Evolutionary conservation across 495 filamentous ascomycete species (phyloP).

Genomic region (Neurospora africana): DNA sequence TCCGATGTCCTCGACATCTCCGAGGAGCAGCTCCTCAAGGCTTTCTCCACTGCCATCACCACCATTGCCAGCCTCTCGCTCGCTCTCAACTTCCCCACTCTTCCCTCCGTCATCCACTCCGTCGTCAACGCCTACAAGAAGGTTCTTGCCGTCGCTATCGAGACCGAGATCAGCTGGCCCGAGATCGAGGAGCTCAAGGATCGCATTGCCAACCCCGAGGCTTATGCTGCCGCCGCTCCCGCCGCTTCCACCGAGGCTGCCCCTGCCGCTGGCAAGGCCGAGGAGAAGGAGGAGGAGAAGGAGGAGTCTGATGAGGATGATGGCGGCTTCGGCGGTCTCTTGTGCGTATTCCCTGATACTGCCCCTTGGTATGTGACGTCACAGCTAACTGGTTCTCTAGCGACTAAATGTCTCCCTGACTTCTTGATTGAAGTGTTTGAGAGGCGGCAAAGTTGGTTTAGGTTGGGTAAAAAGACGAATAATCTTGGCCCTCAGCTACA

Average conservation of each 20-base stretch:
- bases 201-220: constrained; percentile 95
- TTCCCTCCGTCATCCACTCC: constrained; percentile 93
- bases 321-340: constrained; percentile 61
- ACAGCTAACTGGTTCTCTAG: constrained; percentile 20
- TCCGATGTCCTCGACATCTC: constrained; percentile 80
- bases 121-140: constrained; percentile 97
- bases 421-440: constrained; percentile 20
- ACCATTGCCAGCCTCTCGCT: constrained; percentile 87
- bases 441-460: constrained; percentile 27
- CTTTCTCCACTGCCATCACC: constrained; percentile 69
- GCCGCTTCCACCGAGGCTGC: constrained; percentile 46
- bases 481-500: constrained; percentile 28
- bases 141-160: constrained; percentile 76
- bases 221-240: constrained; percentile 74
- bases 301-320: constrained; percentile 46
- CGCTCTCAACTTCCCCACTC: constrained; percentile 84
- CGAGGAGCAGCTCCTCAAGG: constrained; percentile 79
- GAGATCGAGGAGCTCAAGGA: constrained; percentile 97
- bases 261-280: constrained; percentile 42
- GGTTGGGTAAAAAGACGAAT: constrained; percentile 24
- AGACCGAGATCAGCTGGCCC: constrained; percentile 88
- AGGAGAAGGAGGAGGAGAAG: constrained; percentile 52
- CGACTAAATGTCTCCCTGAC: constrained; percentile 29
- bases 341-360: constrained; percentile 34
- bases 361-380: background rate